Percentiles rank a stretch among this genome's conserved stretches.
phyloP scores from a whole-genome alignment of 441 rosid genomes.

The Brassica hybrid region DNA sequence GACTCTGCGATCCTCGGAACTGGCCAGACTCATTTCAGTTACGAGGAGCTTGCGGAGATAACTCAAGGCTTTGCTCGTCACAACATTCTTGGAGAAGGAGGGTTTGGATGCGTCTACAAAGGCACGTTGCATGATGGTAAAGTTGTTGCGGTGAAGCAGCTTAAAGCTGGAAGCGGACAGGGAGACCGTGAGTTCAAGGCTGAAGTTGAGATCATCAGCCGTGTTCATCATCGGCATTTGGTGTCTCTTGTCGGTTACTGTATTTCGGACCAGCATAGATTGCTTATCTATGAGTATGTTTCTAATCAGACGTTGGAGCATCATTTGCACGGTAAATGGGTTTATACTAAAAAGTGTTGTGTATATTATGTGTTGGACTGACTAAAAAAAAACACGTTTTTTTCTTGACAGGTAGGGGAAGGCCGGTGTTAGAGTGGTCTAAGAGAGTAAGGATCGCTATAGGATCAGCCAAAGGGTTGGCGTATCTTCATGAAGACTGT shows the following conservation, averaged over 20 bases:
- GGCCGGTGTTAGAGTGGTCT: conserved; percentile 72
- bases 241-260: conserved; percentile 85
- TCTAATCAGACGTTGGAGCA: conserved; percentile 79
- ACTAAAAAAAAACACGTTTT: not conserved
- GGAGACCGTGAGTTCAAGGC: conserved; percentile 90
- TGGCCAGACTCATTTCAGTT: conserved; percentile 60
- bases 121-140: conserved; percentile 60
- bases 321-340: conserved; percentile 68
- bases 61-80: conserved; percentile 71
- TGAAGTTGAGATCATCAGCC: conserved; percentile 89
- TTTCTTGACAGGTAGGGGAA: conserved; percentile 52
- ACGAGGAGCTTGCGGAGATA: conserved; percentile 74
- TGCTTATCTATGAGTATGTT: conserved; percentile 87
- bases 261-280: conserved; percentile 60
- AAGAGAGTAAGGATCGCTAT: conserved; percentile 76
- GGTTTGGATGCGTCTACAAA: conserved; percentile 82
- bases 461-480: conserved; percentile 93
- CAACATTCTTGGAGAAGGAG: conserved; percentile 85
- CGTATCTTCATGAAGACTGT: conserved; percentile 95
- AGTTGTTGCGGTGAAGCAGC: conserved; percentile 81
- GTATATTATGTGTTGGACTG: not conserved
- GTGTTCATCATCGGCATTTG: conserved; percentile 88
- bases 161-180: conserved; percentile 85
- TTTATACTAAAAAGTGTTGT: no score
- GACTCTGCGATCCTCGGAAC: conserved; percentile 55